phyloP scores from a whole-genome alignment of 2,329 filamentous ascomycete species.

The Fusarium armeniacum region DNA sequence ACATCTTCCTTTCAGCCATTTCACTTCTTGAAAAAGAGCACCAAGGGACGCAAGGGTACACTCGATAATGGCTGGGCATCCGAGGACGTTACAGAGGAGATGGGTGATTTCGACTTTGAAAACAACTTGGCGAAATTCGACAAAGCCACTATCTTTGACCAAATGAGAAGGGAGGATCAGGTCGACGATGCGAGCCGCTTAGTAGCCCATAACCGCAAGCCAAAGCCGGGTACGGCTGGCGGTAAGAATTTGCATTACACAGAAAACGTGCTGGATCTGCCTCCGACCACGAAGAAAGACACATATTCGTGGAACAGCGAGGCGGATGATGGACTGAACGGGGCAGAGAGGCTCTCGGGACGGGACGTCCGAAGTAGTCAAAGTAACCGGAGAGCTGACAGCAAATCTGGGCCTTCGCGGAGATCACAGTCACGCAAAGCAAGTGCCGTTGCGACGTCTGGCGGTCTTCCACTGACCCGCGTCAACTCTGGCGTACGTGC shows the following conservation, averaged over 20 bases:
- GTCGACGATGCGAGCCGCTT: slow-evolving; percentile 92
- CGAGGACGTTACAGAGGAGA: slow-evolving; percentile 94
- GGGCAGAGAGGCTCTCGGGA: slow-evolving; percentile 62
- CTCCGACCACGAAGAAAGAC: slow-evolving; percentile 57
- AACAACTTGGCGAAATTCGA: slow-evolving; percentile 93
- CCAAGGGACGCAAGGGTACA: slow-evolving; percentile 59
- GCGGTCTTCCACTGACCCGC: slow-evolving; percentile 60
- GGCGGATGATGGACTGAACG: slow-evolving; percentile 71
- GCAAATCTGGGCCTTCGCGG: slow-evolving; percentile 63
- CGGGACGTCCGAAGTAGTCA: slow-evolving; percentile 66
- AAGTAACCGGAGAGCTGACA: slow-evolving; percentile 65
- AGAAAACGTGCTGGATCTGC: slow-evolving; percentile 87
- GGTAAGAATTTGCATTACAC: slow-evolving; percentile 93
- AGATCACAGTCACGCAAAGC: slow-evolving; percentile 72
- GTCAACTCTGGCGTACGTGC: slow-evolving; percentile 63
- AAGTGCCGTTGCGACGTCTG: slow-evolving; percentile 57
- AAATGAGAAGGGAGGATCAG: slow-evolving; percentile 89
- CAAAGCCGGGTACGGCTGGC: slow-evolving; percentile 77
- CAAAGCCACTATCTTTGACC: slow-evolving; percentile 90
- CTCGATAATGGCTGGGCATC: slow-evolving; percentile 91
- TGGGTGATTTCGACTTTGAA: slow-evolving; percentile 95
- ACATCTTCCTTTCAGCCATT: slow-evolving; percentile 74
- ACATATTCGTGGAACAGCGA: slow-evolving; percentile 81
- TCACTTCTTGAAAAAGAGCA: slow-evolving; percentile 70
- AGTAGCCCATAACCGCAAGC: slow-evolving; percentile 85